A percentile compares a stretch with the other conserved stretches of the same genome.
Evolutionary conservation across 1,139 yeast species (phyloP).

Genomic region (Kodamaea alishanica): DNA sequence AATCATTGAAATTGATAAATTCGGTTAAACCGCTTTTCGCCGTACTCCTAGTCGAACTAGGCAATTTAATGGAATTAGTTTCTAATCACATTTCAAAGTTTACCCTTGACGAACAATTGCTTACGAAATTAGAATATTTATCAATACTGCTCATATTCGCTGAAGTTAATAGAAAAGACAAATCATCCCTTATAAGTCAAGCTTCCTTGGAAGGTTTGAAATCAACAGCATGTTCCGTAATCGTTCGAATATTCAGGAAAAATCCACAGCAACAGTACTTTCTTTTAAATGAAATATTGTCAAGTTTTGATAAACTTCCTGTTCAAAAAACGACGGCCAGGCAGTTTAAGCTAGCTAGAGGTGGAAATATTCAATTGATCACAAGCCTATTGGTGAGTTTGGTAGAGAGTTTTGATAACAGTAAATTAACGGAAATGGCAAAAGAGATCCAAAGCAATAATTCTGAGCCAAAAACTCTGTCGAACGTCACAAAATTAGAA

Average conservation of each 20-base stretch:
- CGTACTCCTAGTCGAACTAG: constrained; percentile 5
- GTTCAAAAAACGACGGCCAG: constrained; percentile 39
- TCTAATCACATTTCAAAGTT: constrained; percentile 14
- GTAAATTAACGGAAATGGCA: neutral
- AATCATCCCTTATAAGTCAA: constrained; percentile 7
- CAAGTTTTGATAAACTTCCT: constrained; percentile 48
- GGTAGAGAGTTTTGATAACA: constrained; percentile 37
- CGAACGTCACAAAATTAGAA: neutral
- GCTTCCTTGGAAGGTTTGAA: constrained; percentile 29
- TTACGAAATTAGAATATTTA: constrained; percentile 52
- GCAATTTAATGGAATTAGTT: constrained; percentile 5
- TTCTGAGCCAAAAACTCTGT: neutral
- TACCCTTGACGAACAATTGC: constrained; percentile 40
- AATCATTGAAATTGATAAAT: neutral
- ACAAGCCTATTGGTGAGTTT: constrained; percentile 44
- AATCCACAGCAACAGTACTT: constrained; percentile 53
- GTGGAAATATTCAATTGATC: constrained; percentile 46
- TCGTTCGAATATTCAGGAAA: constrained; percentile 43
- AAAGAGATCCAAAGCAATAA: neutral
- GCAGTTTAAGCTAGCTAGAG: constrained; percentile 41
- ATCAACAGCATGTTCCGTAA: constrained; percentile 31
- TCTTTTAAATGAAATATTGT: constrained; percentile 57
- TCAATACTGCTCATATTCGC: constrained; percentile 37
- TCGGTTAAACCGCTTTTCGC: neutral
- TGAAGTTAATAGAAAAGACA: constrained; percentile 21